A percentile compares a stretch with the other conserved stretches of the same genome.
These are phyloP conservation scores for Berkeleyomyces rouxiae DNA, from an alignment of 2,329 filamentous ascomycete genomes.

Conservation along the genomic window DNA sequence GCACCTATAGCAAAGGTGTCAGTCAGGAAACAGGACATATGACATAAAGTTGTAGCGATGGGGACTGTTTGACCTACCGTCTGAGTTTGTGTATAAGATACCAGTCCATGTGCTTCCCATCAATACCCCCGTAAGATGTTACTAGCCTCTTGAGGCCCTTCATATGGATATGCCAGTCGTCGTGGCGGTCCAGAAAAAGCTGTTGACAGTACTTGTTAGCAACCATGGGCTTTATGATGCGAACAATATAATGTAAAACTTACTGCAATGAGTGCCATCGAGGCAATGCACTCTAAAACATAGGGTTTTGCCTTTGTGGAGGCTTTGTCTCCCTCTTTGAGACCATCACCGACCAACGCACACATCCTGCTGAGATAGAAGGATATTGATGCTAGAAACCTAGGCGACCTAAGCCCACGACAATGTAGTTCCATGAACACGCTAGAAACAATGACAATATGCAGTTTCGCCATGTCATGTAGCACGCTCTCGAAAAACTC, in stretches of 20 bases:
- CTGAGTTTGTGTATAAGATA: conserved; percentile 12
- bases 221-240: not conserved
- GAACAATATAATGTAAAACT: not conserved
- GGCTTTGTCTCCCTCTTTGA: conserved; percentile 11
- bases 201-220: not conserved
- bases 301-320: conserved; percentile 9
- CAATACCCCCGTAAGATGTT: conserved; percentile 7
- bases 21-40: not conserved
- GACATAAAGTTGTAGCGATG: too few relatives aligned
- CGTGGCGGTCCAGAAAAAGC: conserved; percentile 11
- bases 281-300: conserved; percentile 12
- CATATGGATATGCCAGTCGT: conserved; percentile 14
- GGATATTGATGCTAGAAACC: conserved; percentile 9
- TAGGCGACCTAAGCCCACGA: conserved; percentile 9
- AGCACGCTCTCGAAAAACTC: conserved; percentile 12
- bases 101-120: conserved; percentile 9
- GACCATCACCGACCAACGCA: conserved; percentile 11
- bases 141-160: conserved; percentile 11
- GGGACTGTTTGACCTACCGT: conserved; percentile 3
- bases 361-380: conserved; percentile 13
- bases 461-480: conserved; percentile 11
- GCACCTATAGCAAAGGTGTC: not conserved
- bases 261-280: conserved; percentile 12
- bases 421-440: conserved; percentile 13
- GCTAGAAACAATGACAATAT: conserved; percentile 12